Evolutionary conservation across 371 early-diverging fungal genomes (phyloP).

Genomic region (Mucor ambiguus): DNA sequence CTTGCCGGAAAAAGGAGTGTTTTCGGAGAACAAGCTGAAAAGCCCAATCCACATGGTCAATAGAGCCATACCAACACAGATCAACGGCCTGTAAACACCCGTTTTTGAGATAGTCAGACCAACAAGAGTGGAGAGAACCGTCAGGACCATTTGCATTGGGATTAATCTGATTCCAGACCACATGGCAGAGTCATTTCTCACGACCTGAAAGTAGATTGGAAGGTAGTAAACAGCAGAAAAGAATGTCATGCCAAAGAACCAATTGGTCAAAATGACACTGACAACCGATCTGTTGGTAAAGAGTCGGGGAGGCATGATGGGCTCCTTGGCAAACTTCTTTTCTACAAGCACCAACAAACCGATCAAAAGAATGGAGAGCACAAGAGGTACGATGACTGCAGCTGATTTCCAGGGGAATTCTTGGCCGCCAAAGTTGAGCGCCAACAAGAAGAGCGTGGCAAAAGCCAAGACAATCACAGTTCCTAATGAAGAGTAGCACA

Average conservation of each 20-base stretch:
- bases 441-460: constrained; percentile 46
- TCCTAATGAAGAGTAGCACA: not conserved
- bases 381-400: constrained; percentile 62
- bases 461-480: constrained; percentile 43
- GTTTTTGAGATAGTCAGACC: constrained; percentile 52
- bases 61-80: constrained; percentile 42
- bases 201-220: constrained; percentile 83
- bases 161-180: constrained; percentile 57
- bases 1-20: constrained; percentile 35
- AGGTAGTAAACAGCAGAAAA: constrained; percentile 59
- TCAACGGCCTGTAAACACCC: constrained; percentile 54
- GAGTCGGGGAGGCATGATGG: constrained; percentile 58
- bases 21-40: constrained; percentile 27
- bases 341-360: constrained; percentile 50
- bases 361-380: constrained; percentile 47
- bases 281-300: constrained; percentile 54
- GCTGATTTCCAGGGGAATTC: constrained; percentile 65
- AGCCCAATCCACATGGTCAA: constrained; percentile 41
- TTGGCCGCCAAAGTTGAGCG: constrained; percentile 54
- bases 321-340: constrained; percentile 52
- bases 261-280: constrained; percentile 46
- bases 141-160: constrained; percentile 53
- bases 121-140: constrained; percentile 34
- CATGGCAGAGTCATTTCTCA: constrained; percentile 54
- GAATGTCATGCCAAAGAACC: constrained; percentile 61